Evolutionary conservation across 768 basidiomycete genomes (phyloP).

Genomic region (Hebeloma cylindrosporum): DNA sequence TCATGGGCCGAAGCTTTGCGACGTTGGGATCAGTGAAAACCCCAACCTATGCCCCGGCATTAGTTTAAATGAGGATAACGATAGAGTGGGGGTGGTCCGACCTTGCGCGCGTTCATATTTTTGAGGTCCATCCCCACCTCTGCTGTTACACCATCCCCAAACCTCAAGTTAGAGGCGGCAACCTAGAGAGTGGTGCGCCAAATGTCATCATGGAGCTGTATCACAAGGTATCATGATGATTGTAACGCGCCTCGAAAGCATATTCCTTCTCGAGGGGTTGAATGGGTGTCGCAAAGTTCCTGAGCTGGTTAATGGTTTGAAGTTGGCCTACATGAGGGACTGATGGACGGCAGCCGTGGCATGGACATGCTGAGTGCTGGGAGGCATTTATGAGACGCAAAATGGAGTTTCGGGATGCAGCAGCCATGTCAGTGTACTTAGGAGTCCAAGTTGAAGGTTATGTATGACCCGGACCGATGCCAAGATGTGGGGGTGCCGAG

Average conservation of each 20-base stretch:
- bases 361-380: slow-evolving; percentile 75
- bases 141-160: slow-evolving; percentile 85
- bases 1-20: slow-evolving; percentile 78
- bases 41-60: slow-evolving; percentile 57
- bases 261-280: slow-evolving; percentile 78
- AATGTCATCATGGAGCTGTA: neutral
- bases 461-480: slow-evolving; percentile 16
- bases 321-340: slow-evolving; percentile 42
- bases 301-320: slow-evolving; percentile 57
- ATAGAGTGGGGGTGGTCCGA: slow-evolving; percentile 19
- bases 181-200: slow-evolving; percentile 44
- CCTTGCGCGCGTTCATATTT: slow-evolving; percentile 90
- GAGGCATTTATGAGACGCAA: slow-evolving; percentile 74
- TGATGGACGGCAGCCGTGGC: slow-evolving; percentile 62
- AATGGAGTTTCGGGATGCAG: slow-evolving; percentile 61
- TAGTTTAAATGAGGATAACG: neutral
- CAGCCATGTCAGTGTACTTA: slow-evolving; percentile 38
- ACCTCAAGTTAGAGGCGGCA: slow-evolving; percentile 84
- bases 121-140: slow-evolving; percentile 94
- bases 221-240: neutral
- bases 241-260: slow-evolving; percentile 72
- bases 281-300: slow-evolving; percentile 78
- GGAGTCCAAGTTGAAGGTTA: slow-evolving; percentile 11
- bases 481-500: slow-evolving; percentile 8
- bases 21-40: slow-evolving; percentile 93